A percentile compares a stretch with the other conserved stretches of the same genome.
Evolutionary conservation across 1,284 basidiomycete genomes (phyloP).

Genomic region (Rhodotorula sp.): DNA sequence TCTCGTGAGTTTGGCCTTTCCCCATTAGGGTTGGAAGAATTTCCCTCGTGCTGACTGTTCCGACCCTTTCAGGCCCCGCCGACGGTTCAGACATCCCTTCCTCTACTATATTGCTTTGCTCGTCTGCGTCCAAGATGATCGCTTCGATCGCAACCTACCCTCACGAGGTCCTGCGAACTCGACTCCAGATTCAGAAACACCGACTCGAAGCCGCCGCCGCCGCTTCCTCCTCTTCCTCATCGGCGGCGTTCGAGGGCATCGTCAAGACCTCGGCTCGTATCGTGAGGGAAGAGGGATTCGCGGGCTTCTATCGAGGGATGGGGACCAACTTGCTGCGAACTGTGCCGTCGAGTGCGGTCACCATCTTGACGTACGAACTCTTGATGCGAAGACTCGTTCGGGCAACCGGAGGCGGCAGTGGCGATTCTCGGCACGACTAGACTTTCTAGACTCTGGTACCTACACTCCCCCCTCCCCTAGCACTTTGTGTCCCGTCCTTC

Average conservation of each 20-base stretch:
- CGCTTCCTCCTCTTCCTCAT: neutral
- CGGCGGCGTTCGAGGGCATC: conserved; percentile 54
- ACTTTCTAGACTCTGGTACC: neutral
- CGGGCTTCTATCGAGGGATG: conserved; percentile 81
- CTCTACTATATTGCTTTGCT: conserved; percentile 74
- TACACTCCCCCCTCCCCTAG: neutral
- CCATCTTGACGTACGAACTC: conserved; percentile 77
- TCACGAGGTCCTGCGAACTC: conserved; percentile 89
- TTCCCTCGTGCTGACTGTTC: neutral
- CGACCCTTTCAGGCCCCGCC: conserved; percentile 45
- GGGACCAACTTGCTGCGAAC: conserved; percentile 87
- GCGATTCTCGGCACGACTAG: neutral
- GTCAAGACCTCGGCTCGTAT: conserved; percentile 70
- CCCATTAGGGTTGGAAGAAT: neutral
- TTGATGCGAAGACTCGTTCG: conserved; percentile 13
- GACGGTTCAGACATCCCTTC: conserved; percentile 61
- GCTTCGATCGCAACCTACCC: conserved; percentile 92
- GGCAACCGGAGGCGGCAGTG: neutral
- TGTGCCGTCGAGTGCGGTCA: conserved; percentile 89
- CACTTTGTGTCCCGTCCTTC: neutral
- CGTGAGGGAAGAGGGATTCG: conserved; percentile 75
- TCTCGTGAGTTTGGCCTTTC: conserved; percentile 63
- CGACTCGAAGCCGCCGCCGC: neutral
- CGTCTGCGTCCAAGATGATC: conserved; percentile 85
- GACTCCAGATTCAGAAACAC: conserved; percentile 75